Evolutionary conservation across 139 green algal genomes (phyloP), one percentile per base, ranked within the genome.

Genomic region (Chlamydomonas applanata): DNA sequence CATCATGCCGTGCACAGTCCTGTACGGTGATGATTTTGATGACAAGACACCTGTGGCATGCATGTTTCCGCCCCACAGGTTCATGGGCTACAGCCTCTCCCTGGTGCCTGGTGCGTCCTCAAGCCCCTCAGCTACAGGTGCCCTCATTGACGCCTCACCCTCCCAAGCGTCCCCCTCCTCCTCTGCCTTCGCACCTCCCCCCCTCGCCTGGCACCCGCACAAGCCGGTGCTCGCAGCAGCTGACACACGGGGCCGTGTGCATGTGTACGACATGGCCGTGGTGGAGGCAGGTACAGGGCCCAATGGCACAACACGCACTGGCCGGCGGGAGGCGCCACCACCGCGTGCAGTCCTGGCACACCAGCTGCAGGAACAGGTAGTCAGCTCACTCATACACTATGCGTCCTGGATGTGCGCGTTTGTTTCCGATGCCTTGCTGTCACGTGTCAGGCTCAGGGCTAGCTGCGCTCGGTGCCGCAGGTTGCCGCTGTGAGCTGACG

Each of bases 311-410:
- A 40, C 60, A 68, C 60, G 25, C 60, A 68, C 60, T 64, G 17
- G 17, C 19, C 22, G 56, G 29, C 24, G 62, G 32, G 11, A 7
- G 2, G 62, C 46, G n/a, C 40, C 53, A 3, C 2, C 24, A 0
- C 20, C 74, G 7, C 49, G 61, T 25, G 60, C 54, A 4, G 69
- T 78, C 34, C 71, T 87, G 40, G 30, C 40, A 9, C 82, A 87
- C n/a, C 56, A 78, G 4, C 65, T 83, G 74, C 74, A 83, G 61
- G 53, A 54, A 20, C 61, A 80, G 72, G 75, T 82, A 72, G 25
- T 64, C 25, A 52, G 44, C 36, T 24, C 9, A 40, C 3, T 45
- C 7, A 36, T 25, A 1, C 25, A 27, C 66, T 20, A 33, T 25
- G 24, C 25, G 11, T 34, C 0, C 66, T 27, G 36, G 35, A 32